Conservation (phyloP, 306 rosid genomes). For the Begonia peltatifolia region DNA sequence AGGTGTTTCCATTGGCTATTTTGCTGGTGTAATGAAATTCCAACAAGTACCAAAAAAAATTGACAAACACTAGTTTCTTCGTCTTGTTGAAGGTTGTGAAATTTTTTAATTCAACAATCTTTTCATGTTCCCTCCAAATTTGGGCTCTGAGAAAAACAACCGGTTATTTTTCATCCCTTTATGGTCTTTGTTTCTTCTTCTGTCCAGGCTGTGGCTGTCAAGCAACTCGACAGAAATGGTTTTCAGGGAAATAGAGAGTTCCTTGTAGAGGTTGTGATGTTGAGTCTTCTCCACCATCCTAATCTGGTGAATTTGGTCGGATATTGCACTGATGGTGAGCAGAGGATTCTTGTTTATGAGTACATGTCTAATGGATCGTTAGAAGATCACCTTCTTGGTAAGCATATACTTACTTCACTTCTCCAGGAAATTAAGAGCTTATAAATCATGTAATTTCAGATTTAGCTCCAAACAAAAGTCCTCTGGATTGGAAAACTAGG, state of each 20-base stretch:
- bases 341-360: slow-evolving; percentile 75
- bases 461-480: slow-evolving; percentile 17
- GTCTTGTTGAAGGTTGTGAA: too few species aligned
- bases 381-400: slow-evolving; percentile 92
- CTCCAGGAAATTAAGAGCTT: too few species aligned
- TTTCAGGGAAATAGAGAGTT: slow-evolving; percentile 90
- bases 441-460: slow-evolving; percentile 18
- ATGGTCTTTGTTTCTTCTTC: slow-evolving; percentile 1
- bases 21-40: too few species aligned
- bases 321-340: slow-evolving; percentile 74
- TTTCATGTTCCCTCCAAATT: too few species aligned
- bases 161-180: background rate
- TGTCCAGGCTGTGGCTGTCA: slow-evolving; percentile 68
- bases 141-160: too few species aligned
- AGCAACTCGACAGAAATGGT: slow-evolving; percentile 86
- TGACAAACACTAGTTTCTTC: too few species aligned
- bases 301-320: slow-evolving; percentile 83
- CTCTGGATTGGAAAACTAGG: slow-evolving; percentile 69
- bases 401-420: background rate
- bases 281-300: slow-evolving; percentile 71
- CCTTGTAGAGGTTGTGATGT: slow-evolving; percentile 82
- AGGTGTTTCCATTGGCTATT: too few species aligned
- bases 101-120: too few species aligned
- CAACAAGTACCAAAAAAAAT: too few species aligned
- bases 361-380: slow-evolving; percentile 77